Conservation (phyloP, 306 rosid genomes). For the Phaseolus lunatus region DNA sequence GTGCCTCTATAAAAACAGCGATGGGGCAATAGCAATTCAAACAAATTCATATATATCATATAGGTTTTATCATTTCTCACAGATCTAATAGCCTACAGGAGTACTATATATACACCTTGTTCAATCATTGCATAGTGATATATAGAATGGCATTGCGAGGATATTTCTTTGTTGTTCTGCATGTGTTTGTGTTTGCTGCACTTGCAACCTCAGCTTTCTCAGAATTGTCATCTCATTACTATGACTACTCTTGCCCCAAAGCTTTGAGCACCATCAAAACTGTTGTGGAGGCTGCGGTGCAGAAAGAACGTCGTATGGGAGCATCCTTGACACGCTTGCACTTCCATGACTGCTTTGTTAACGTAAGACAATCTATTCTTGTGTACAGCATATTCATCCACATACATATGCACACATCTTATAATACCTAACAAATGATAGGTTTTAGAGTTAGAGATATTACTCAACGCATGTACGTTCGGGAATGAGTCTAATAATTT, state of each 20-base stretch:
- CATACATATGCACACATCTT: too few relatives aligned
- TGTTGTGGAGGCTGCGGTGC: conserved; percentile 42
- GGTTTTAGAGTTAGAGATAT: too few relatives aligned
- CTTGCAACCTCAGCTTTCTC: conserved; percentile 43
- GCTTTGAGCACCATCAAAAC: conserved; percentile 47
- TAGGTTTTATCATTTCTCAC: background rate
- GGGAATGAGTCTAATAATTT: background rate
- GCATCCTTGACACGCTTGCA: conserved; percentile 57
- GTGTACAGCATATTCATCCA: too few relatives aligned
- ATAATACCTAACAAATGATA: too few relatives aligned
- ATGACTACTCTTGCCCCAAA: conserved; percentile 46
- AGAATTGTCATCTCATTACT: conserved; percentile 46
- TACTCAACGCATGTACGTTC: background rate
- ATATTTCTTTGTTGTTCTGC: conserved; percentile 12
- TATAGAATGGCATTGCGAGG: conserved; percentile 36
- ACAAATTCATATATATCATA: background rate
- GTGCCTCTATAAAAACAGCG: background rate
- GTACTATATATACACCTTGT: background rate
- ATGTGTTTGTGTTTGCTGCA: conserved; percentile 13
- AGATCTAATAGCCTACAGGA: background rate
- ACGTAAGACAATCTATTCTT: conserved; percentile 33
- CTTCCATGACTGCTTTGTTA: conserved; percentile 64
- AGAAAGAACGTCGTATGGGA: conserved; percentile 52
- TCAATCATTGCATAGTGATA: background rate
- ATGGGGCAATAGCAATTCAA: background rate